Conservation (phyloP, 306 rosid species). For the Canavalia gladiata region DNA sequence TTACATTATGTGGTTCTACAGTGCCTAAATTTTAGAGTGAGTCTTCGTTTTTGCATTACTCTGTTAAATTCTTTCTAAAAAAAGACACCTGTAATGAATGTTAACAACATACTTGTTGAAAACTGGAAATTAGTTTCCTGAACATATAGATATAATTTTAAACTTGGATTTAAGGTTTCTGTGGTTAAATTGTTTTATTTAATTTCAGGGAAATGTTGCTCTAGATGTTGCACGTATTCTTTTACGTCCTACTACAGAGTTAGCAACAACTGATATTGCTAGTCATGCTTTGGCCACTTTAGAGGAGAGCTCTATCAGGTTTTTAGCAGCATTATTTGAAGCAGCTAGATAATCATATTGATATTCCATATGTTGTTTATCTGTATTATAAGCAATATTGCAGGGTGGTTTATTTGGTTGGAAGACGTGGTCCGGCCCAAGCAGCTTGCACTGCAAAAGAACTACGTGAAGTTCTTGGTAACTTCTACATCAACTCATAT, state of each 20-base stretch:
- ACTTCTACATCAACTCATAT: slow-evolving; percentile 42
- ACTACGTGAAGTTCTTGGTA: slow-evolving; percentile 94
- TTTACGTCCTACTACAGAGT: slow-evolving; percentile 74
- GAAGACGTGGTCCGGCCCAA: slow-evolving; percentile 98
- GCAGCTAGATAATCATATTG: slow-evolving; percentile 12
- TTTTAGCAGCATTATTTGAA: slow-evolving; percentile 42
- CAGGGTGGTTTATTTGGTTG: slow-evolving; percentile 93
- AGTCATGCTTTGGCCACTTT: slow-evolving; percentile 80
- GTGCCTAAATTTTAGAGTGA: slow-evolving; percentile 12
- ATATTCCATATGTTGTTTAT: slow-evolving; percentile 35
- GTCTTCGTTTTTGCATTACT: slow-evolving; percentile 6
- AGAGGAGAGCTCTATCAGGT: slow-evolving; percentile 88
- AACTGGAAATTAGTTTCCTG: background rate
- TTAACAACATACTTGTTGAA: background rate
- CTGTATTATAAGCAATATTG: slow-evolving; percentile 38
- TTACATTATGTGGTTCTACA: slow-evolving; percentile 4
- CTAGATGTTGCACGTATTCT: slow-evolving; percentile 92
- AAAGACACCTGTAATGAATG: background rate
- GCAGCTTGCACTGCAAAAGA: slow-evolving; percentile 97
- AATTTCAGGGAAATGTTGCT: slow-evolving; percentile 94
- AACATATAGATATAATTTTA: slow-evolving; percentile 22
- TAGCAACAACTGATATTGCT: slow-evolving; percentile 87
- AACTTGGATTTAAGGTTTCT: slow-evolving; percentile 25
- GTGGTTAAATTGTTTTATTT: slow-evolving; percentile 34
- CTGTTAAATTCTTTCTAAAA: slow-evolving; percentile 15